These are phyloP conservation scores for Rhizophagus sp. DNA, from an alignment of 192 early-diverging fungal genomes.

Conservation along the genomic window DNA sequence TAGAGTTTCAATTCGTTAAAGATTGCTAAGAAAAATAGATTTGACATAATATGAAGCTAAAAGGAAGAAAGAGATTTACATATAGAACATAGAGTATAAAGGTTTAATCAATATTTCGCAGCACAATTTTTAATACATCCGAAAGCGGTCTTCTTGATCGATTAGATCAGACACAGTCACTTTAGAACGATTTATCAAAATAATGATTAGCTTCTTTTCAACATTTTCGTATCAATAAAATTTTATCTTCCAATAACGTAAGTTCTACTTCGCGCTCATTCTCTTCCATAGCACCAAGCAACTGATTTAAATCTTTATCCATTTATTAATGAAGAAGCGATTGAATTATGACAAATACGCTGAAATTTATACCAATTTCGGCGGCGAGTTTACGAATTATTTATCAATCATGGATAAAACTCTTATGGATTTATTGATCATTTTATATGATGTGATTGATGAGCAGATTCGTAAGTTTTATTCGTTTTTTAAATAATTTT, in stretches of 20 bases:
- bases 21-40: too few species aligned
- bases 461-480: background rate
- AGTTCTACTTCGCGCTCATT: too few species aligned
- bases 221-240: background rate
- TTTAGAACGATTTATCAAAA: background rate
- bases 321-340: background rate
- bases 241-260: background rate
- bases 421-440: background rate
- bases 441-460: background rate
- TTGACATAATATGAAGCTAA: too few species aligned
- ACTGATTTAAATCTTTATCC: too few species aligned
- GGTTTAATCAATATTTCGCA: background rate
- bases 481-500: background rate
- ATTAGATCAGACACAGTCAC: background rate
- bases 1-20: too few species aligned
- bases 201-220: background rate
- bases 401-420: background rate
- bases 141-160: background rate
- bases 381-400: background rate
- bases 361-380: background rate
- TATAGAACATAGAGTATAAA: background rate
- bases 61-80: too few species aligned
- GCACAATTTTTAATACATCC: background rate
- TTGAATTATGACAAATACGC: background rate
- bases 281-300: too few species aligned